phyloP scores from a whole-genome alignment of 2,329 filamentous ascomycete genomes.

The Huntiella abstrusa region DNA sequence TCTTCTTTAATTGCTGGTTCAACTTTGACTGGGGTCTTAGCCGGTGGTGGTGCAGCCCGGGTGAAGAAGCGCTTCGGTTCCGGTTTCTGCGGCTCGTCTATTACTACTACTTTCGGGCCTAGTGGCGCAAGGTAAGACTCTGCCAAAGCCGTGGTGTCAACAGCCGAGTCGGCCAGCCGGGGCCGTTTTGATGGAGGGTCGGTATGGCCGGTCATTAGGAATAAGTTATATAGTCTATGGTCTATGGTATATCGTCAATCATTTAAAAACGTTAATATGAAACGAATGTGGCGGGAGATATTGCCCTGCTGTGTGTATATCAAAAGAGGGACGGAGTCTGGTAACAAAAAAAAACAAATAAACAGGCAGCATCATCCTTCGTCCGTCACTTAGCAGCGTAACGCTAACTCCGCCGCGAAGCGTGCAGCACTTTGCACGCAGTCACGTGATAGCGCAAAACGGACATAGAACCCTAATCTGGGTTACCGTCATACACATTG shows the following conservation, averaged over 20 bases:
- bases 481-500: no score
- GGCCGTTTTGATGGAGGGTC: conserved; percentile 7
- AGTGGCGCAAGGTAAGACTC: conserved; percentile 9
- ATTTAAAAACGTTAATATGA: no score
- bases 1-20: not conserved
- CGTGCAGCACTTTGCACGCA: conserved; percentile 9
- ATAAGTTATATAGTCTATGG: not conserved
- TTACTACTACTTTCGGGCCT: not conserved
- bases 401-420: no score
- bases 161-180: not conserved
- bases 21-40: not conserved
- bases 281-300: no score
- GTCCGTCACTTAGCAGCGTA: no score
- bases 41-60: not conserved
- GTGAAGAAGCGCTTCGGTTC: conserved; percentile 3
- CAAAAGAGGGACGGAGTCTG: no score
- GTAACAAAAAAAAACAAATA: no score
- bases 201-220: not conserved
- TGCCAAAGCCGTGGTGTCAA: not conserved
- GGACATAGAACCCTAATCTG: not conserved
- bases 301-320: no score
- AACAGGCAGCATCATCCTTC: no score
- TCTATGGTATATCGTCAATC: no score
- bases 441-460: conserved; percentile 3
- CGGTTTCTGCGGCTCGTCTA: not conserved